These are phyloP conservation scores for Anaeromyces robustus DNA, from an alignment of 192 early-diverging fungal species.

Conservation along the genomic window DNA sequence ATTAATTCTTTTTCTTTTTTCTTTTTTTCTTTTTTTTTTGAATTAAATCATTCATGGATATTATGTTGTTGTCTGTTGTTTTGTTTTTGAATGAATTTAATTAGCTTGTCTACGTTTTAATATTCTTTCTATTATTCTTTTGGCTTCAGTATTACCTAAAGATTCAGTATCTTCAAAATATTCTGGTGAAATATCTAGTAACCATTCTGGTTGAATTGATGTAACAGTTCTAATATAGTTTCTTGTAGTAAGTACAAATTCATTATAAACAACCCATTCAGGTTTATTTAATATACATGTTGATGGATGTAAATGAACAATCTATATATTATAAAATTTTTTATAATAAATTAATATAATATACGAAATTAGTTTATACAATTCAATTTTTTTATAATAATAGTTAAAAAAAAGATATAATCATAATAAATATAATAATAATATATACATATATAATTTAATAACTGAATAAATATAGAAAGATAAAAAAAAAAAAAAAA, in stretches of 20 bases:
- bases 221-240: slow-evolving; percentile 93
- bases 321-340: slow-evolving; percentile 5
- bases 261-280: slow-evolving; percentile 99
- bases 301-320: slow-evolving; percentile 86
- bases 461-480: slow-evolving; percentile 1
- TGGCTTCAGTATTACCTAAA: background rate
- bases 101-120: background rate
- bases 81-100: background rate
- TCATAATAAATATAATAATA: too few species aligned
- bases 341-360: background rate
- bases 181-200: slow-evolving; percentile 53
- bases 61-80: too few species aligned
- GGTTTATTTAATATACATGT: slow-evolving; percentile 74
- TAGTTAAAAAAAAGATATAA: too few species aligned
- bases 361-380: background rate
- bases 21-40: too few species aligned
- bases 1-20: too few species aligned
- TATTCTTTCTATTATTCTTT: background rate
- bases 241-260: slow-evolving; percentile 91
- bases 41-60: too few species aligned
- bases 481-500: background rate
- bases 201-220: slow-evolving; percentile 74
- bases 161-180: slow-evolving; percentile 58
- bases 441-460: background rate
- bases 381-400: too few species aligned